Conservation (phyloP, 352 stramenopile species). For the Phytophthora pinifolia region DNA sequence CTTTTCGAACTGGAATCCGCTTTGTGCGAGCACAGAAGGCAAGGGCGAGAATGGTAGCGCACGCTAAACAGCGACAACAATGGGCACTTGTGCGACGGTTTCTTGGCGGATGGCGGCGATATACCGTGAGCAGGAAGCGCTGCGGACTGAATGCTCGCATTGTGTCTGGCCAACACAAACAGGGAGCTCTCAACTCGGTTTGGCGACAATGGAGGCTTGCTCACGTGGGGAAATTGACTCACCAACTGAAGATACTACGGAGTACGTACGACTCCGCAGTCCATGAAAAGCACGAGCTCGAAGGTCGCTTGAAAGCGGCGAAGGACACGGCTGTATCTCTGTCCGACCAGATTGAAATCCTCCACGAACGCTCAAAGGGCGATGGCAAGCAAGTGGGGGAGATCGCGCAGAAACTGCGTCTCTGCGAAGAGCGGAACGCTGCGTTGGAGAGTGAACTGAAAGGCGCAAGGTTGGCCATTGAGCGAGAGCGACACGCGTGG, state of each 20-base stretch:
- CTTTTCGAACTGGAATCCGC: slow-evolving; percentile 40
- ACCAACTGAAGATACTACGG: slow-evolving; percentile 18
- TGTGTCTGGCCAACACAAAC: slow-evolving; percentile 22
- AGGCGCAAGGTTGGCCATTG: slow-evolving; percentile 13
- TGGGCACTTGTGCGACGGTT: slow-evolving; percentile 20
- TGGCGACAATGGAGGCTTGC: slow-evolving; percentile 49
- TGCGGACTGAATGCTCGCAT: slow-evolving; percentile 18
- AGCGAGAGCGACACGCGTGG: slow-evolving; percentile 36
- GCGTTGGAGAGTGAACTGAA: slow-evolving; percentile 28
- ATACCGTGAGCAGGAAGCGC: slow-evolving; percentile 21
- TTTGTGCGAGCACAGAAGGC: slow-evolving; percentile 26
- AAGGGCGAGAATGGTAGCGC: slow-evolving; percentile 26
- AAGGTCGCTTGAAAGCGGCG: slow-evolving; percentile 43
- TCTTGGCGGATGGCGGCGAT: slow-evolving; percentile 26
- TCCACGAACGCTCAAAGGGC: slow-evolving; percentile 30
- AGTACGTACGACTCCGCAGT: slow-evolving; percentile 17
- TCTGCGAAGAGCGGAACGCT: slow-evolving; percentile 29
- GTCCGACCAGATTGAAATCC: slow-evolving; percentile 33
- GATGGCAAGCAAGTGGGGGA: slow-evolving; percentile 30
- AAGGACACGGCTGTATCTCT: slow-evolving; percentile 44
- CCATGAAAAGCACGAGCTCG: slow-evolving; percentile 43
- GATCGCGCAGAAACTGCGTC: slow-evolving; percentile 37
- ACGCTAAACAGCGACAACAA: slow-evolving; percentile 30
- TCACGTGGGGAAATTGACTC: slow-evolving; percentile 21
- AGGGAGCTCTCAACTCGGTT: slow-evolving; percentile 16